Evolutionary conservation across 163 green algal species (phyloP).

Genomic region (Chloromonas sp.): DNA sequence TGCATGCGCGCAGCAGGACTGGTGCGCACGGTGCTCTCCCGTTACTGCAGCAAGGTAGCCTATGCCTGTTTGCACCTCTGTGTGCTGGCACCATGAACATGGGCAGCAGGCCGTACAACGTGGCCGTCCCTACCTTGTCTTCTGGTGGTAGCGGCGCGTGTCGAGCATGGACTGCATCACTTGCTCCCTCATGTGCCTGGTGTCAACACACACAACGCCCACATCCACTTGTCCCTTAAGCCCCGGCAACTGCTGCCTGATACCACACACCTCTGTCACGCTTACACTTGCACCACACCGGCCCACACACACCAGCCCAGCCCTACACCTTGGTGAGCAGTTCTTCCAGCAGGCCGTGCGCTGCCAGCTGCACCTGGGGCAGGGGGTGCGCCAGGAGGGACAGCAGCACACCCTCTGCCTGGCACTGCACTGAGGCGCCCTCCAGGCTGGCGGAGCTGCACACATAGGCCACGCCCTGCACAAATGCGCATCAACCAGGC

Average conservation of each 20-base stretch:
- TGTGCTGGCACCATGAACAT: too few relatives aligned
- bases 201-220: neutral
- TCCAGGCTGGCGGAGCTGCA: conserved; percentile 16
- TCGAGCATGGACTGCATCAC: too few relatives aligned
- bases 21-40: neutral
- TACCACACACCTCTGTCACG: neutral
- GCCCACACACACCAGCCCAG: neutral
- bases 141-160: too few relatives aligned
- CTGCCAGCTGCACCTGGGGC: conserved; percentile 17
- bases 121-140: too few relatives aligned
- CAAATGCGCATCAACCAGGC: neutral
- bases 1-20: neutral
- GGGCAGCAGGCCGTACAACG: too few relatives aligned
- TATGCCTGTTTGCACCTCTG: too few relatives aligned
- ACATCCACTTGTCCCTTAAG: neutral
- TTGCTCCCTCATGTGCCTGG: neutral
- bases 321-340: conserved; percentile 11
- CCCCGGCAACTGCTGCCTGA: neutral
- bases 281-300: neutral
- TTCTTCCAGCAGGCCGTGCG: conserved; percentile 21
- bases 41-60: neutral
- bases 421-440: neutral
- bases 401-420: conserved; percentile 19
- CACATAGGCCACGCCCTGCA: conserved; percentile 19
- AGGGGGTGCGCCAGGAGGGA: conserved; percentile 16